A percentile compares a stretch with the other conserved stretches of the same genome.
phyloP scores from a whole-genome alignment of 345 rosid genomes.

The Bruguiera sexangula region DNA sequence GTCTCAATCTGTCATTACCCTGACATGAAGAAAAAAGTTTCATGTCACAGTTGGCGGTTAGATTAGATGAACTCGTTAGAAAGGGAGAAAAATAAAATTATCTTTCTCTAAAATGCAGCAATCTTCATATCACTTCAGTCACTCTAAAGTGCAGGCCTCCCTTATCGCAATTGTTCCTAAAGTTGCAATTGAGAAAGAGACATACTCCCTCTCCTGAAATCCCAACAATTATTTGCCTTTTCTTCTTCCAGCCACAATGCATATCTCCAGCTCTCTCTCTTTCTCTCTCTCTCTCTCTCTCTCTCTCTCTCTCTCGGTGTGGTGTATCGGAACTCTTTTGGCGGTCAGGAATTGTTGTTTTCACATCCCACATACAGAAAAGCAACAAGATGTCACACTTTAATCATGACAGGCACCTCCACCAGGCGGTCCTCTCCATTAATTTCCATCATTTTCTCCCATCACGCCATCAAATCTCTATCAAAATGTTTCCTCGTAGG shows the following conservation, averaged over 20 bases:
- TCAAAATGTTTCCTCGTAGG: slow-evolving; percentile 1
- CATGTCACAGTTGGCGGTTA: too few relatives aligned
- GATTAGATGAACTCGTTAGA: background rate
- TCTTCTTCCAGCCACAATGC: background rate
- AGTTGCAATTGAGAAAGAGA: background rate
- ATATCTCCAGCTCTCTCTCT: too few relatives aligned
- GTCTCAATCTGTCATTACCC: too few relatives aligned
- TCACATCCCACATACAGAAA: slow-evolving; percentile 21
- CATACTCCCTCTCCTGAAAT: background rate
- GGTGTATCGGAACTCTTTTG: slow-evolving; percentile 6
- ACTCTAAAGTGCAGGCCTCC: too few relatives aligned
- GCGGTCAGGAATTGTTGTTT: slow-evolving; percentile 28
- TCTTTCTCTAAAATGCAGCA: background rate
- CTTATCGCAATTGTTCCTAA: too few relatives aligned
- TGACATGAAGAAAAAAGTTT: too few relatives aligned
- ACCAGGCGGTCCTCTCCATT: slow-evolving; percentile 10
- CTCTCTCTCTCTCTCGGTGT: background rate
- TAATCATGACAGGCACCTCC: slow-evolving; percentile 50
- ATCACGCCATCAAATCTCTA: slow-evolving; percentile 23
- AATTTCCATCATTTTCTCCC: slow-evolving; percentile 13
- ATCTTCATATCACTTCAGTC: too few relatives aligned
- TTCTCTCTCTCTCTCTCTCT: background rate
- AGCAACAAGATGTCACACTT: slow-evolving; percentile 28
- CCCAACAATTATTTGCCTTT: background rate
- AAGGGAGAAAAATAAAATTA: background rate